Evolutionary conservation across 2,329 filamentous ascomycete species (phyloP), one percentile per base, ranked within the genome.

Genomic region (Xylariomycetidae sp.): DNA sequence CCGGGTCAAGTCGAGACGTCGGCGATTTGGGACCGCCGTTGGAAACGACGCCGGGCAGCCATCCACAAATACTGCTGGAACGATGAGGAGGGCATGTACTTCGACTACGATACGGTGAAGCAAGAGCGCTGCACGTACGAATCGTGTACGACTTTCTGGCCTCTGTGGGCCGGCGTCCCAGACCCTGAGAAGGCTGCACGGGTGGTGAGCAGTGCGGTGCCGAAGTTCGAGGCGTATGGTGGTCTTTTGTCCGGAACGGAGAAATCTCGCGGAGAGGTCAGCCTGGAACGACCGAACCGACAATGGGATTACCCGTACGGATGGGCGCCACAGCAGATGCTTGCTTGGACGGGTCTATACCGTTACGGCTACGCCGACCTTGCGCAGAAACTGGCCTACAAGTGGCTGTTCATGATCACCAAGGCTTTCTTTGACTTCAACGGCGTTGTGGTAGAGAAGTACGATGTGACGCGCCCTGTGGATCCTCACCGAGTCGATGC

Each of bases 231-330:
- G 60, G 85, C 76, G 2, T 82, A 82, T 39, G 92, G 92, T 19
- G 92, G 92, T 6, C 70, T 98, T 13, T 74, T 94, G 2, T 90
- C 89, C 1, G 90, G 90, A 34, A 95, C 90, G 0, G 80, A 95
- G 56, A 77, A 88, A 59, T 95, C 87, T 34, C 84, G 92, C 27
- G 92, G 92, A 25, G 67, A 71, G 19, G 68, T 95, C 40, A 80
- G 84, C 10, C 62, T 95, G 24, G 77, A 89, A 48, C 76, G 90
- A 29, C 92, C 92, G 6, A 96, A 95, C 59, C 79, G 92, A 48
- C 92, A 98, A 58, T 98, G 92, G 92, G 92, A 98, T 58, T 96
- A 88, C 57, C 92, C 92, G 1, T 96, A 92, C 56, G 92, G 92
- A 39, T 98, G 92, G 92, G 92, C 92, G 35, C 92, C 92, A 19